Conservation (phyloP, 352 stramenopile genomes). For the Nothophytophthora sp. region DNA sequence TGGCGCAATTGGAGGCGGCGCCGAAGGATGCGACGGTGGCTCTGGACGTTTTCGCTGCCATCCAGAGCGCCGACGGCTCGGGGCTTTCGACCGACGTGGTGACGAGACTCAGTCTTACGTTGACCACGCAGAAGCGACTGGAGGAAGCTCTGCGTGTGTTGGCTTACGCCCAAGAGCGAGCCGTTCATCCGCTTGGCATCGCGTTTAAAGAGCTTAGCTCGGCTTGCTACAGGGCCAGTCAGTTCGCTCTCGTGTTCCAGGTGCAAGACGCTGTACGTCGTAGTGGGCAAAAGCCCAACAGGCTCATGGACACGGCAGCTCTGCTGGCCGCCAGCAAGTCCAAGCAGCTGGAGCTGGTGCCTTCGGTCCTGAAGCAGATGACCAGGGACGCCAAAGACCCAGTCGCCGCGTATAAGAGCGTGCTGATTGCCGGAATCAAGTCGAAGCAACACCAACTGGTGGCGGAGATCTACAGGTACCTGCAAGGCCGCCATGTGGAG, state of each 20-base stretch:
- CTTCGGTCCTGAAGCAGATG: constrained; percentile 9
- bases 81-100: constrained; percentile 45
- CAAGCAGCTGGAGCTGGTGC: constrained; percentile 1
- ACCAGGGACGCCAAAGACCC: constrained; percentile 5
- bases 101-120: constrained; percentile 43
- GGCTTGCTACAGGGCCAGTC: constrained; percentile 53
- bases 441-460: constrained; percentile 65
- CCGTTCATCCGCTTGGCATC: constrained; percentile 46
- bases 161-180: constrained; percentile 43
- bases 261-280: constrained; percentile 68
- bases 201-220: constrained; percentile 60
- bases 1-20: too few relatives aligned
- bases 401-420: constrained; percentile 16
- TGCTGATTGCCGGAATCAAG: constrained; percentile 65
- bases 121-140: constrained; percentile 31
- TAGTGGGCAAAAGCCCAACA: constrained; percentile 55
- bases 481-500: constrained; percentile 50
- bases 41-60: constrained; percentile 38
- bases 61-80: constrained; percentile 25
- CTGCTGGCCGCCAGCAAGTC: constrained; percentile 9
- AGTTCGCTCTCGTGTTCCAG: constrained; percentile 55
- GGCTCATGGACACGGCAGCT: constrained; percentile 59
- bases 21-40: constrained; percentile 19
- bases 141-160: constrained; percentile 50
- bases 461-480: constrained; percentile 72